These are phyloP conservation scores for Rickenella mellea DNA, from an alignment of 768 basidiomycete species.

Conservation along the genomic window DNA sequence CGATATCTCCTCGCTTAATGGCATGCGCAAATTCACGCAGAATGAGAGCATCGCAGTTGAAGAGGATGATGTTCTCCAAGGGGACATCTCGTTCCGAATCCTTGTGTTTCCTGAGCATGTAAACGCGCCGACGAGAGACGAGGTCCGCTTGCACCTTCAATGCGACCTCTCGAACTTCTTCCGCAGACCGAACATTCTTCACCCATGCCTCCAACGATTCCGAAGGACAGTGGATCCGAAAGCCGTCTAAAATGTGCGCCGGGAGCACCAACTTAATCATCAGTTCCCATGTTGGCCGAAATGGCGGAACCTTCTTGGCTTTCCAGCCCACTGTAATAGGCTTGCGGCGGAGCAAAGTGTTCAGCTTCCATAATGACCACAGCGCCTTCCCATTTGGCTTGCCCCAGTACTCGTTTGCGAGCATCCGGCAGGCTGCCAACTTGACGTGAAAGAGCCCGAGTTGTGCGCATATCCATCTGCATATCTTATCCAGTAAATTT, in stretches of 20 bases:
- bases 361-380: slow-evolving; percentile 8
- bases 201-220: slow-evolving; percentile 3
- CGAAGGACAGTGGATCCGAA: slow-evolving; percentile 5
- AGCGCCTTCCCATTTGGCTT: slow-evolving; percentile 13
- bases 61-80: slow-evolving; percentile 19
- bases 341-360: slow-evolving; percentile 8
- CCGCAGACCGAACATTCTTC: neutral
- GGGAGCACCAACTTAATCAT: slow-evolving; percentile 4
- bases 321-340: slow-evolving; percentile 7
- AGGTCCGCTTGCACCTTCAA: neutral
- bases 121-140: slow-evolving; percentile 3
- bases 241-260: slow-evolving; percentile 8
- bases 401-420: slow-evolving; percentile 21
- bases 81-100: slow-evolving; percentile 16
- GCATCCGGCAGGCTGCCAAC: slow-evolving; percentile 12
- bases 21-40: slow-evolving; percentile 19
- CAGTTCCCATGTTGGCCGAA: slow-evolving; percentile 5
- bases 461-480: slow-evolving; percentile 11
- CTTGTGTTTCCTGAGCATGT: neutral
- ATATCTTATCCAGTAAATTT: slow-evolving; percentile 9
- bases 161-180: neutral
- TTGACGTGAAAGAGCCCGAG: slow-evolving; percentile 19
- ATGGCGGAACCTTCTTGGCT: slow-evolving; percentile 8
- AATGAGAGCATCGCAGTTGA: slow-evolving; percentile 19
- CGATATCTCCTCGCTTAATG: slow-evolving; percentile 24